phyloP scores from a whole-genome alignment of 306 rosid genomes.

The Cyclanthera cordifolia region DNA sequence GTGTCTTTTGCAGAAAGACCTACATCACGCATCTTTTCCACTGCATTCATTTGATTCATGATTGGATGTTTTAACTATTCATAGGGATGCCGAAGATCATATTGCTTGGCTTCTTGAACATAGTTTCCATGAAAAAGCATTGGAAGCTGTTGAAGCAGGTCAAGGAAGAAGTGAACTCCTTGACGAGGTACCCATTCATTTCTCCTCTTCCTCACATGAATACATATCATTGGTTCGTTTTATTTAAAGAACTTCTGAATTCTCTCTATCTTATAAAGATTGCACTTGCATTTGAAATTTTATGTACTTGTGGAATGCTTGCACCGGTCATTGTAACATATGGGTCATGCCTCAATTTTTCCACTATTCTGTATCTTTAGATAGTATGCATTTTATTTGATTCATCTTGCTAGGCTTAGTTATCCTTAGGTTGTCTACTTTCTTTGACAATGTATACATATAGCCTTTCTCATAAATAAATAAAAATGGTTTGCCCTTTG shows the following conservation, averaged over 20 bases:
- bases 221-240: not conserved
- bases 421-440: not conserved
- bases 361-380: not conserved
- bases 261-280: not conserved
- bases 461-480: too few species aligned
- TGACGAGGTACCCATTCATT: conserved; percentile 60
- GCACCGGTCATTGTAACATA: not conserved
- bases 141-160: conserved; percentile 94
- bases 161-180: conserved; percentile 92
- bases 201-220: not conserved
- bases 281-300: not conserved
- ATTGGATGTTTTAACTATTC: conserved; percentile 19
- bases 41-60: conserved; percentile 16
- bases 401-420: not conserved
- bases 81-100: conserved; percentile 97
- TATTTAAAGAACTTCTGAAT: not conserved
- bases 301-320: not conserved
- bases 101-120: conserved; percentile 98
- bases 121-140: conserved; percentile 90
- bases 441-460: not conserved
- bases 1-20: not conserved
- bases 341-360: not conserved
- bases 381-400: not conserved
- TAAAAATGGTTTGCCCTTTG: too few species aligned
- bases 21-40: not conserved